Evolutionary conservation across 768 basidiomycete genomes (phyloP), one percentile per base, ranked within the genome.

Genomic region (Tubosaeta brunneosetosa): DNA sequence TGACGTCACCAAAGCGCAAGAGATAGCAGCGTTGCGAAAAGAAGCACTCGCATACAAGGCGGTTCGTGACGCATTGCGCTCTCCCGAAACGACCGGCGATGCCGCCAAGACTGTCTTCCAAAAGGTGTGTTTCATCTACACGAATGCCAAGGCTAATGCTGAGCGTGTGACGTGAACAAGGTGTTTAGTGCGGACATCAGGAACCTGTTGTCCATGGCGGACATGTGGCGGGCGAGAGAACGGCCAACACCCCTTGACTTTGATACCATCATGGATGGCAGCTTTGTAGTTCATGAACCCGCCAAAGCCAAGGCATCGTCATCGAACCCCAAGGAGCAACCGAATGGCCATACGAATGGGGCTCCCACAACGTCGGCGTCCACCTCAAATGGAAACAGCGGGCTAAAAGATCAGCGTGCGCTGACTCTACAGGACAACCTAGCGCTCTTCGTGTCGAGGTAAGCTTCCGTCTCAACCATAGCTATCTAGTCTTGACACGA

Each of bases 211-310:
- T 82, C 80, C 16, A 99, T 99, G 97, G 71, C 82, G 13, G 97
- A 98, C 61, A 97, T 99, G 94, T 99, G 97, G 97, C 85, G 85
- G 31, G 81, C 87, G 6, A 81, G 95, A 37, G 81, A 85, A n/a
- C 87, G 86, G 47, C 97, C 97, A 1, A 81, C 79, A 0, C 85
- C 94, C 1, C 79, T 99, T 26, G 84, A 89, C 53, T 93, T 85
- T 61, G 84, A 88, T n/a, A 69, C 72, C 3, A 92, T 98, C 58
- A 66, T 83, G 60, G 70, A 82, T 16, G 85, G 77, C 6, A 75
- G 78, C 1, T 92, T 91, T 61, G 64, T 70, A 12, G 68, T 79
- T 17, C 74, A 69, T 48, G 65, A 53, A 57, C 67, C 65, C 38
- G 55, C 31, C 6, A 65, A 49, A 38, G 49, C 50, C 12, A 50